Evolutionary conservation across 140 eudicot genomes (phyloP), one percentile per base, ranked within the genome.

Genomic region (Anethum foeniculum): DNA sequence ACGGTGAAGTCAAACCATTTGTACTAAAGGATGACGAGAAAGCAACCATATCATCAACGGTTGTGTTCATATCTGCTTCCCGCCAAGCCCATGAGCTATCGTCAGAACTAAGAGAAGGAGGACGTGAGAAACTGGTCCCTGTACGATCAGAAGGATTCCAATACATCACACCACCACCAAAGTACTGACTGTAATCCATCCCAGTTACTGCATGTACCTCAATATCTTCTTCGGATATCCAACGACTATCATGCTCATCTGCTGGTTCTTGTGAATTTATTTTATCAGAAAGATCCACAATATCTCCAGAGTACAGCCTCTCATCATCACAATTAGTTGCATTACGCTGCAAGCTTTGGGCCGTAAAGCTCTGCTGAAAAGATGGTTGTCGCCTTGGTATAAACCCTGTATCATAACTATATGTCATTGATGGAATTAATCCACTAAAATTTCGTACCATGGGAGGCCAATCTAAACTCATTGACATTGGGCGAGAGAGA

Each of bases 81-180:
- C 91, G 83, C 96, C 96, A 94, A 65, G 98, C 97, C 97, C 98
- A 94, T 21, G 94, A 94, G 83, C 98, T 94, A 80, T 94, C 98
- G 52, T 94, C 98, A 6, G 98, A 94, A 77, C 98, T 92, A 79
- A 94, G 92, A 76, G 98, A 94, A 34, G 98, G 98, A 34, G 98
- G 96, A 38, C 97, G 91, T 10, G 98, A 94, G 56, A 94, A 94
- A 76, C 88, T 80, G 30, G 94, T 78, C 52, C 91, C 93, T 34
- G 91, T 91, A 80, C 90, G 92, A 77, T 94, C 98, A 47, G 94
- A 94, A 74, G 98, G 96, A 81, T 92, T 86, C 98, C 98, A 94
- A 79, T 94, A 94, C 98, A 94, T 94, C 72, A 94, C 94, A 43
- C 98, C 97, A 16, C 97, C 98, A 56, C 98, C 98, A 86, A 94